These are phyloP conservation scores for Ophiocordyceps camponoti-rufipedis DNA, from an alignment of 2,329 filamentous ascomycete species.

Conservation along the genomic window DNA sequence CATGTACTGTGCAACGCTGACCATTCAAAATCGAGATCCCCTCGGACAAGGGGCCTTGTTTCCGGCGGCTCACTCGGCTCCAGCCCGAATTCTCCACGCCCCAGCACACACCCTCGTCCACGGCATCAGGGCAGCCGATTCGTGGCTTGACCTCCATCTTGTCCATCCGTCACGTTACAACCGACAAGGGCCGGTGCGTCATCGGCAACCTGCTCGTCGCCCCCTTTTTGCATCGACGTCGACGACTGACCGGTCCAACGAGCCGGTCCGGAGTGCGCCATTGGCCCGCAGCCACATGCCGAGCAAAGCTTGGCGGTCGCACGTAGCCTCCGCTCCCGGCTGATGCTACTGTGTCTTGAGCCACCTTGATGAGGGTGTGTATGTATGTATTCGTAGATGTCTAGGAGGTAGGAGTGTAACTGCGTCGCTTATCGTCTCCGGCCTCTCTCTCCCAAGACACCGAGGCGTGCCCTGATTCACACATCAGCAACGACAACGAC, in stretches of 20 bases:
- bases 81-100: slow-evolving; percentile 15
- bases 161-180: slow-evolving; percentile 1
- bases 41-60: slow-evolving; percentile 3
- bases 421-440: background rate
- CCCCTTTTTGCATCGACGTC: background rate
- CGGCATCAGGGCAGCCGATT: slow-evolving; percentile 1
- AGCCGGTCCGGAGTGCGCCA: slow-evolving; percentile 2
- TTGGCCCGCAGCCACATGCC: slow-evolving; percentile 9
- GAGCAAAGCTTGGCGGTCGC: slow-evolving; percentile 10
- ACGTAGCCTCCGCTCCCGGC: background rate
- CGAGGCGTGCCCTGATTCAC: background rate
- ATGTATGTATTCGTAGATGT: no score
- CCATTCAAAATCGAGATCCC: slow-evolving; percentile 9
- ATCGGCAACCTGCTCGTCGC: background rate
- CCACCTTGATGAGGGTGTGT: no score
- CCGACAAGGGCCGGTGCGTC: background rate
- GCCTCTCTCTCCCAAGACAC: background rate
- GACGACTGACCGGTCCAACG: background rate
- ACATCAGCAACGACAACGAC: background rate
- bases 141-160: background rate
- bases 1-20: no score
- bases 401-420: background rate
- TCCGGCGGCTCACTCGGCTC: slow-evolving; percentile 20
- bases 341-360: background rate
- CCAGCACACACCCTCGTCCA: slow-evolving; percentile 4